A percentile compares a stretch with the other conserved stretches of the same genome.
Conservation (phyloP, 768 basidiomycete species). For the Pilatotrama ljubarskyi region DNA sequence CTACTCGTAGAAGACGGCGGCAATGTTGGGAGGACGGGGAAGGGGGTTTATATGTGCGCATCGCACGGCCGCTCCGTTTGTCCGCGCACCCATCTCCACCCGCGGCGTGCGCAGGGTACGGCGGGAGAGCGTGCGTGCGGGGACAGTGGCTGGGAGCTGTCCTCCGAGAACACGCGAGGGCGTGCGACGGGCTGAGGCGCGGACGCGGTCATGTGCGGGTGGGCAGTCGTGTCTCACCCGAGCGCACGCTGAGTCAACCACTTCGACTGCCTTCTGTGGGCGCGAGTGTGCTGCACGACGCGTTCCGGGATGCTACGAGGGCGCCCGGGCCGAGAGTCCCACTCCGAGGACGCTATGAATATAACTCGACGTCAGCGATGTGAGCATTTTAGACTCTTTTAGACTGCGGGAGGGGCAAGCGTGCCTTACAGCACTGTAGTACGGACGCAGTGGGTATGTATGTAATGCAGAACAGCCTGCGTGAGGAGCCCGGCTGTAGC, state of each 20-base stretch:
- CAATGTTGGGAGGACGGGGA: not conserved
- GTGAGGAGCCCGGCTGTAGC: too few species aligned
- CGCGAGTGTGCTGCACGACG: not conserved
- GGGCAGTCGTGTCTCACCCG: not conserved
- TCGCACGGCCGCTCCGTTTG: not conserved
- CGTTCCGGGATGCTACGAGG: constrained; percentile 10
- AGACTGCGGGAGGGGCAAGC: too few species aligned
- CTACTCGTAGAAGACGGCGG: too few species aligned
- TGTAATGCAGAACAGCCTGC: too few species aligned
- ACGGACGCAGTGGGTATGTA: too few species aligned
- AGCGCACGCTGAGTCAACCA: not conserved
- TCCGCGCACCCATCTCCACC: not conserved
- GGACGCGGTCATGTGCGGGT: not conserved
- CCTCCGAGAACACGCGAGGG: constrained; percentile 9
- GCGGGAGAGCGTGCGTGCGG: not conserved
- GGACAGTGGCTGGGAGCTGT: not conserved
- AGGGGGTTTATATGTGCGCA: not conserved
- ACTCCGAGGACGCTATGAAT: not conserved
- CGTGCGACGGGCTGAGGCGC: not conserved
- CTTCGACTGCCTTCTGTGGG: not conserved
- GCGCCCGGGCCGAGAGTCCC: not conserved
- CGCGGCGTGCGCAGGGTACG: not conserved
- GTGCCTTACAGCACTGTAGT: too few species aligned
- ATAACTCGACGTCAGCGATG: not conserved
- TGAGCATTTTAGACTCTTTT: too few species aligned